Evolutionary conservation across 2,329 filamentous ascomycete genomes (phyloP).

Genomic region (Xylariaceae sp.): DNA sequence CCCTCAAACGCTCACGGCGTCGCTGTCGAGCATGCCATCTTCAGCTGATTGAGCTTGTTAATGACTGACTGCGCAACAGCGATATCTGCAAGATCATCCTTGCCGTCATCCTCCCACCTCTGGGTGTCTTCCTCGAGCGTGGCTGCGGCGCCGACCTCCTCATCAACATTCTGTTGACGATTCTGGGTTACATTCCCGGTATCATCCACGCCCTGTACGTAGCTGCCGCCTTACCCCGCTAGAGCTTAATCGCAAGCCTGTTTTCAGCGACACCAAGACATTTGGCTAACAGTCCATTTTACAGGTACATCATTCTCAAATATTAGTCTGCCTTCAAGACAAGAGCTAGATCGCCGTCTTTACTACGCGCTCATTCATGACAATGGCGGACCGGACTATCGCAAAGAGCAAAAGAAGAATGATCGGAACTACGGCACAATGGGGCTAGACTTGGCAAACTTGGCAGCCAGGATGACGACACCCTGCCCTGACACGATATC

Average conservation of each 20-base stretch:
- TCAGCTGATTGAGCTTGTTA: not conserved
- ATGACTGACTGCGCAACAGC: slow-evolving; percentile 17
- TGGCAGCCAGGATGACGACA: no score
- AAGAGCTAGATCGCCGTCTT: slow-evolving; percentile 1
- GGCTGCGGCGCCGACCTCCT: slow-evolving; percentile 73
- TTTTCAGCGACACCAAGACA: not conserved
- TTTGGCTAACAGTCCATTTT: slow-evolving; percentile 10
- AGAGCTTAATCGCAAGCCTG: not conserved
- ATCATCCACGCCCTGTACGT: slow-evolving; percentile 77
- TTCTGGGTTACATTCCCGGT: slow-evolving; percentile 67
- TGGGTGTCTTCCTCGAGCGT: slow-evolving; percentile 80
- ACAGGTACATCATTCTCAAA: slow-evolving; percentile 73
- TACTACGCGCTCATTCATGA: not conserved
- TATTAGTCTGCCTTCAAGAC: slow-evolving; percentile 50
- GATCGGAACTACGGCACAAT: no score
- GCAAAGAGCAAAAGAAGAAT: no score
- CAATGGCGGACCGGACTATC: no score
- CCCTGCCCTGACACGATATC: no score
- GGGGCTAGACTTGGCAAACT: no score
- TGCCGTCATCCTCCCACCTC: slow-evolving; percentile 73
- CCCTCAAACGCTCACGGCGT: not conserved
- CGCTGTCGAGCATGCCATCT: not conserved
- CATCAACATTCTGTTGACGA: slow-evolving; percentile 77
- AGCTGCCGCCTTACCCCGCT: not conserved
- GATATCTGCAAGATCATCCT: slow-evolving; percentile 69